These are phyloP conservation scores for Gnomoniopsis smithogilvyi DNA, from an alignment of 2,329 filamentous ascomycete species.

Conservation along the genomic window DNA sequence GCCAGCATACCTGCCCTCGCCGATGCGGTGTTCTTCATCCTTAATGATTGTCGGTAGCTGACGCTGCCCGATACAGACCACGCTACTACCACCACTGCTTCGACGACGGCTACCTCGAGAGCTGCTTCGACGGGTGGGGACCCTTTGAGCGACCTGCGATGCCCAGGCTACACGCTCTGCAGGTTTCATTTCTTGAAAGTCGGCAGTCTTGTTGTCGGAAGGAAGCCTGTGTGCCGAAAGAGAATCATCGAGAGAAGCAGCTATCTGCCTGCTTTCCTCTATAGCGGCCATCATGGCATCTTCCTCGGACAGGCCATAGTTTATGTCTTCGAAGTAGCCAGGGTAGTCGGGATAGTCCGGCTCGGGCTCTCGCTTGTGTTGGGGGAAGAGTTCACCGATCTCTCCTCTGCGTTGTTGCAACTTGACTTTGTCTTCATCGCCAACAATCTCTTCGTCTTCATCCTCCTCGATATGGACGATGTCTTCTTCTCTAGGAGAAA, in stretches of 20 bases:
- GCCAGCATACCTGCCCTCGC: neutral
- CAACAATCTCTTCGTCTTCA: neutral
- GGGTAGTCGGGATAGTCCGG: neutral
- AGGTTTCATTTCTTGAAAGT: neutral
- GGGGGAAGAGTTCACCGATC: neutral
- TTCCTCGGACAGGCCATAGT: too few relatives aligned
- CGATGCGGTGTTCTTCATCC: neutral
- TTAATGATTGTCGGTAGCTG: neutral
- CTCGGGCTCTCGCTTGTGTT: neutral
- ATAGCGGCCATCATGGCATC: neutral
- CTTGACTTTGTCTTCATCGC: neutral
- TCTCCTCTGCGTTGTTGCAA: neutral
- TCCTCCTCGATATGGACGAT: slow-evolving; percentile 4
- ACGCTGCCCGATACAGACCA: neutral
- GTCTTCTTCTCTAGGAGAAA: neutral
- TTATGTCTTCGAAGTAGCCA: neutral
- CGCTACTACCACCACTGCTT: neutral
- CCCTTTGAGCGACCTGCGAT: neutral
- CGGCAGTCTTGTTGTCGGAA: neutral
- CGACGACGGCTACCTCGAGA: neutral
- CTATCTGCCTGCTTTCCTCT: slow-evolving; percentile 51
- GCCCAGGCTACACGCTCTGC: neutral
- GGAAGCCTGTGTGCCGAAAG: neutral
- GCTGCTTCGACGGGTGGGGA: neutral
- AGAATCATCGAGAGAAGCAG: neutral